Evolutionary conservation across 2,329 filamentous ascomycete genomes (phyloP).

Genomic region (Ceratocystis lukuohia): DNA sequence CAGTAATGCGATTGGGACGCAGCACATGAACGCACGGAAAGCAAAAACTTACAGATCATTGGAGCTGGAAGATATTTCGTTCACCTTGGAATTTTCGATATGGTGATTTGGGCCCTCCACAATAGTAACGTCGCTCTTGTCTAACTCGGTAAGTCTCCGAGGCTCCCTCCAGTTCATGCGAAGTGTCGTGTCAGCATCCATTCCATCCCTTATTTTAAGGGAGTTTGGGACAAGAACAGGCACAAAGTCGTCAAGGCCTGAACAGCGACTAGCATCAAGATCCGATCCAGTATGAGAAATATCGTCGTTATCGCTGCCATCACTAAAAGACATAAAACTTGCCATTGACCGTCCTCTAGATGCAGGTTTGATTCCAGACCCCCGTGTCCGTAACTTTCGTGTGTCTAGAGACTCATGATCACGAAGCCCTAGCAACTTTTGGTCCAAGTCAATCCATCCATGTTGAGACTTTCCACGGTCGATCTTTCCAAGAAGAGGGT

Average conservation of each 20-base stretch:
- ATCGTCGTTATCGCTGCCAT: background rate
- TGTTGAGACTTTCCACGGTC: conserved; percentile 6
- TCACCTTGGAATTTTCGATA: background rate
- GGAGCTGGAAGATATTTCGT: background rate
- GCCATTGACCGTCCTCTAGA: background rate
- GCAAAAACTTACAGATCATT: conserved; percentile 20
- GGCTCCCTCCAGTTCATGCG: conserved; percentile 18
- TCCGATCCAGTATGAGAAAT: conserved; percentile 2
- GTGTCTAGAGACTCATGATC: background rate
- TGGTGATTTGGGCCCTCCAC: background rate
- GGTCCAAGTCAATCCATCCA: conserved; percentile 19
- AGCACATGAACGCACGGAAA: conserved; percentile 25
- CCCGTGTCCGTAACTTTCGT: conserved; percentile 7
- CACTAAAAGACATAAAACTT: background rate
- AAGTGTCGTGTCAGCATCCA: conserved; percentile 15
- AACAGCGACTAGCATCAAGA: conserved; percentile 5
- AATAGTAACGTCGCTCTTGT: background rate
- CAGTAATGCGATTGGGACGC: background rate
- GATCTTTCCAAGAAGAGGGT: conserved; percentile 16
- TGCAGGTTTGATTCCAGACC: background rate
- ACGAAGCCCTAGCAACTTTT: background rate
- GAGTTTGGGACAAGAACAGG: conserved; percentile 16
- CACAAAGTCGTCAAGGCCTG: conserved; percentile 9
- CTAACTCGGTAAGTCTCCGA: background rate
- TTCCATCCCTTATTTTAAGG: conserved; percentile 14